Conservation (phyloP, 495 filamentous ascomycete species). For the Penicillium dipodomyicola region DNA sequence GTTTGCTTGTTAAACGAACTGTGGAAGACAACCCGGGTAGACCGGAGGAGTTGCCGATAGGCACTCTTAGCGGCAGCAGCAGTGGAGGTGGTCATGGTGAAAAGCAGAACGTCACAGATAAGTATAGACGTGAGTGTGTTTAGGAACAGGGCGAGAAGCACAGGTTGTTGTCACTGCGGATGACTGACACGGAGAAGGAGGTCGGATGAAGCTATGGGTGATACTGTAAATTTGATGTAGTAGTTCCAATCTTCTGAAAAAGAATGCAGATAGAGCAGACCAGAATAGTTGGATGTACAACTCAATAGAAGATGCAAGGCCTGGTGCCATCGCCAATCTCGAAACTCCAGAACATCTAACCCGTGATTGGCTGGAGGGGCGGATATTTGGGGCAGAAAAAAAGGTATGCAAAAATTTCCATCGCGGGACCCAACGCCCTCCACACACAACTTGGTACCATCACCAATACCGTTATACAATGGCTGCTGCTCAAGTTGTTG, state of each 20-base stretch:
- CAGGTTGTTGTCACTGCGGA: not conserved
- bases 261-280: not conserved
- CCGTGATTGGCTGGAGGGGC: conserved; percentile 34
- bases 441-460: conserved; percentile 20
- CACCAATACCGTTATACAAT: conserved; percentile 35
- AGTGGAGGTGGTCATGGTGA: conserved; percentile 25
- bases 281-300: not conserved
- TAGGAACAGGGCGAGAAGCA: not conserved
- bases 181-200: not conserved
- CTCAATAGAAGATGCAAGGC: conserved; percentile 7
- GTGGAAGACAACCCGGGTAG: conserved; percentile 77
- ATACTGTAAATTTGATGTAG: not conserved
- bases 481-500: conserved; percentile 46
- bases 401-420: conserved; percentile 25
- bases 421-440: conserved; percentile 17
- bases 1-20: conserved; percentile 48
- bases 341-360: conserved; percentile 28
- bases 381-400: conserved; percentile 39
- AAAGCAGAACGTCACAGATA: not conserved
- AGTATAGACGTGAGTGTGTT: conserved; percentile 1
- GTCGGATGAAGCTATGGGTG: no score
- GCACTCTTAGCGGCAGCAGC: conserved; percentile 65
- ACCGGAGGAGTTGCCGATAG: conserved; percentile 81
- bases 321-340: not conserved
- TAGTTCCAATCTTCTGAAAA: not conserved